Conservation (phyloP, 73 alveolate species). For the Symbiodinium natans region DNA sequence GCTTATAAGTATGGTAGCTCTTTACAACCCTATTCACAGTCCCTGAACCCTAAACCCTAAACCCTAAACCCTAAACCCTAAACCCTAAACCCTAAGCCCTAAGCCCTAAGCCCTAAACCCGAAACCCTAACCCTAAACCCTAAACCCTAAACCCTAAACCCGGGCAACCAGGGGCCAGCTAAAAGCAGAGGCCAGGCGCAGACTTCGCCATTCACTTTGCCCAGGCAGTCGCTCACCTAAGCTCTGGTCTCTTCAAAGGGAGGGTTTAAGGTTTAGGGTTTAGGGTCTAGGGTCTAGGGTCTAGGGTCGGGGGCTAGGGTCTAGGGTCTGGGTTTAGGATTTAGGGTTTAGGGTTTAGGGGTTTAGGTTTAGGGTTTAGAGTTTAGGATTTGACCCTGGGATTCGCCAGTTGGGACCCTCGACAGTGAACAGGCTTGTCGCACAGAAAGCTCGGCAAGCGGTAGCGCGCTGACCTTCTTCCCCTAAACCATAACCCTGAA, state of each 20-base stretch:
- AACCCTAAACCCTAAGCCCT: background rate
- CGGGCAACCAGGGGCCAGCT: no score
- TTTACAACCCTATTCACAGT: no score
- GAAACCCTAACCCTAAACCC: background rate
- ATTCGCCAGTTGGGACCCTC: no score
- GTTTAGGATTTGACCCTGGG: no score
- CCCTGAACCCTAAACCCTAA: no score
- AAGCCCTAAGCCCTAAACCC: background rate
- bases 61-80: background rate
- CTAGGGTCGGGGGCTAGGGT: background rate
- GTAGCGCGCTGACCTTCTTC: no score
- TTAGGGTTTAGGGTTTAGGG: background rate
- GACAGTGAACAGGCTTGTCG: no score
- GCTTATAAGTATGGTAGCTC: background rate
- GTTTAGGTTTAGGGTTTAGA: no score
- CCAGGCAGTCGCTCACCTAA: constrained; percentile 35
- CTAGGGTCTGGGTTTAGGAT: background rate
- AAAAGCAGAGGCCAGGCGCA: background rate
- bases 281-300: no score
- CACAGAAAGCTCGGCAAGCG: no score
- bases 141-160: background rate
- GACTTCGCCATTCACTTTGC: constrained; percentile 66
- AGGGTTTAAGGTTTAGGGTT: no score
- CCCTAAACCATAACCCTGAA: no score
- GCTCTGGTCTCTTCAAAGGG: background rate